phyloP scores from a whole-genome alignment of 1,139 yeast species.

The Wickerhamiella pararugosa region DNA sequence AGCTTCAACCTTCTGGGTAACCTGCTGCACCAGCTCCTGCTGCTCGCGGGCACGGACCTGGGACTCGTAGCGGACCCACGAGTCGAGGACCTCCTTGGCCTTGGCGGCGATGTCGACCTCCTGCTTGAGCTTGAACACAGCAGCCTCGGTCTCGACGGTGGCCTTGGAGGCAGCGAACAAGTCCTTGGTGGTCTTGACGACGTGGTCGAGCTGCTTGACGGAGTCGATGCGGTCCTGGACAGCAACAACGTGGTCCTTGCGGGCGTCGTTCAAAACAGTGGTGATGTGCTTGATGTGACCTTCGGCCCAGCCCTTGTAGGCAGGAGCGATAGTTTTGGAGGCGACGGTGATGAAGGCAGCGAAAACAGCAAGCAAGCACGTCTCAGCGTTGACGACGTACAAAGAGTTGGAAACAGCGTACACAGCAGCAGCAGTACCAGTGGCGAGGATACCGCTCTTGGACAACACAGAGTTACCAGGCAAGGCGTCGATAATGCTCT shows the following conservation, averaged over 20 bases:
- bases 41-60: slow-evolving; percentile 95
- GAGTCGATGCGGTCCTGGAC: slow-evolving; percentile 83
- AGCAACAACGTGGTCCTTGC: slow-evolving; percentile 80
- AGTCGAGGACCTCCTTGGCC: slow-evolving; percentile 90
- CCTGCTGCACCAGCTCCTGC: slow-evolving; percentile 74
- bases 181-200: slow-evolving; percentile 79
- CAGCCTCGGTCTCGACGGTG: slow-evolving; percentile 90
- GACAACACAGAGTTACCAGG: slow-evolving; percentile 84
- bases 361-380: slow-evolving; percentile 71
- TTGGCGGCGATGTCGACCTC: slow-evolving; percentile 71
- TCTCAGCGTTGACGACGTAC: slow-evolving; percentile 86
- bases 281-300: slow-evolving; percentile 76
- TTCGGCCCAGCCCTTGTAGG: slow-evolving; percentile 89
- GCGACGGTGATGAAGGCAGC: slow-evolving; percentile 57
- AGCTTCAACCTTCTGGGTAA: slow-evolving; percentile 75
- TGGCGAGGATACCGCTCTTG: slow-evolving; percentile 90
- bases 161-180: slow-evolving; percentile 90
- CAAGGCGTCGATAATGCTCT: slow-evolving; percentile 74
- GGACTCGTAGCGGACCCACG: slow-evolving; percentile 98
- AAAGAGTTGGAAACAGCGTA: slow-evolving; percentile 91
- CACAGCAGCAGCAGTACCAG: slow-evolving; percentile 84
- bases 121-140: slow-evolving; percentile 86
- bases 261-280: slow-evolving; percentile 70
- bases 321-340: slow-evolving; percentile 85
- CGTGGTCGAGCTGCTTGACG: slow-evolving; percentile 81